Conservation (phyloP, 345 rosid species). For the Linum usitatissimum region DNA sequence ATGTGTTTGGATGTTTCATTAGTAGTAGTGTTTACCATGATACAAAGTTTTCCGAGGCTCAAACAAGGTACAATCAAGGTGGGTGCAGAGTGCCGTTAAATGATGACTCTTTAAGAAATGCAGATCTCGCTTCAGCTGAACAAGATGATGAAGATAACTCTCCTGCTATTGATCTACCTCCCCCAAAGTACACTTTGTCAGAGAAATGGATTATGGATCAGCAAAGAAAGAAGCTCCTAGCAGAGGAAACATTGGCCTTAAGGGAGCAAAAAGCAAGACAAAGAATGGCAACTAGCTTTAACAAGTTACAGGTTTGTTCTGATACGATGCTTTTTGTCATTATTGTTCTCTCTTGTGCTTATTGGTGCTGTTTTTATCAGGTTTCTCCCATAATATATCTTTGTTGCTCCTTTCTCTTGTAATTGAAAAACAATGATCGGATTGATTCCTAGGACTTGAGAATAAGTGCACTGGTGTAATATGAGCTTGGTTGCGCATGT, state of each 20-base stretch:
- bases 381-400: not conserved
- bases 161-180: conserved; percentile 26
- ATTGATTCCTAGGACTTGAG: not conserved
- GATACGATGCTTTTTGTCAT: not conserved
- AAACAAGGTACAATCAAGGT: conserved; percentile 12
- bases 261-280: conserved; percentile 59
- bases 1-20: not conserved
- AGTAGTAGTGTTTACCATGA: conserved; percentile 6
- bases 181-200: conserved; percentile 65
- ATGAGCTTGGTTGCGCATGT: conserved; percentile 3
- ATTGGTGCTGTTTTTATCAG: not conserved
- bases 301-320: conserved; percentile 56
- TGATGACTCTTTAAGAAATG: conserved; percentile 21
- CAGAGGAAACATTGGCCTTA: conserved; percentile 47
- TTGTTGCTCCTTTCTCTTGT: not conserved
- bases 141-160: conserved; percentile 48
- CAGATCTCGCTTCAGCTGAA: conserved; percentile 23
- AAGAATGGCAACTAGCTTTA: conserved; percentile 45
- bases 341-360: not conserved
- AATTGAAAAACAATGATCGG: too few relatives aligned
- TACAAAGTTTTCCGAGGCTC: conserved; percentile 17
- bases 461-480: not conserved
- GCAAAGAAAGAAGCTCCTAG: conserved; percentile 42
- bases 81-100: conserved; percentile 9
- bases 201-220: conserved; percentile 76